Evolutionary conservation across 768 basidiomycete species (phyloP).

Genomic region (Jaapia argillacea): DNA sequence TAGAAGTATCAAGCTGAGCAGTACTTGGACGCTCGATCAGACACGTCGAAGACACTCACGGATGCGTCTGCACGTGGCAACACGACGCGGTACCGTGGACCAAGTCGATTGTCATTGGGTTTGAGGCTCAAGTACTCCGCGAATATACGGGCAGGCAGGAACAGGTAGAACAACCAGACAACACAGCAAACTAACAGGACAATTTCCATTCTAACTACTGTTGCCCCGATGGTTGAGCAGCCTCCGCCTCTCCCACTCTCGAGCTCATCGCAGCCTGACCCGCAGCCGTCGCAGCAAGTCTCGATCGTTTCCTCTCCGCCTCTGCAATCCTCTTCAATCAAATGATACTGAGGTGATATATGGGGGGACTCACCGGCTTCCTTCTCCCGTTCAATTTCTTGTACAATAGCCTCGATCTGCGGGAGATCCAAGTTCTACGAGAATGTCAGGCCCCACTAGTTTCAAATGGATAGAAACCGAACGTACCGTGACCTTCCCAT

Average conservation of each 20-base stretch:
- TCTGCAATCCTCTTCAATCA: slow-evolving; percentile 35
- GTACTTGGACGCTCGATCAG: too few species aligned
- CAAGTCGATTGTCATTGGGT: too few species aligned
- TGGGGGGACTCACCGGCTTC: slow-evolving; percentile 60
- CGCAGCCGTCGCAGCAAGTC: slow-evolving; percentile 86
- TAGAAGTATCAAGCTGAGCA: too few species aligned
- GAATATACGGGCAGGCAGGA: too few species aligned
- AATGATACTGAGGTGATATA: neutral
- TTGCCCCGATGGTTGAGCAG: slow-evolving; percentile 20
- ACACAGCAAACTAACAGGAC: too few species aligned
- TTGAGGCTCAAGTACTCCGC: too few species aligned
- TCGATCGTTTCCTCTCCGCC: slow-evolving; percentile 87
- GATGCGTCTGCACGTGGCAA: too few species aligned
- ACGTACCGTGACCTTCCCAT: slow-evolving; percentile 82
- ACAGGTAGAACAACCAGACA: too few species aligned
- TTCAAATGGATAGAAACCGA: neutral
- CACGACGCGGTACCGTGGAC: too few species aligned
- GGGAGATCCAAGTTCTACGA: slow-evolving; percentile 71
- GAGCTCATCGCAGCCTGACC: slow-evolving; percentile 82
- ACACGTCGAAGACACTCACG: too few species aligned
- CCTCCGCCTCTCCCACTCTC: slow-evolving; percentile 30
- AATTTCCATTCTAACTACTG: too few species aligned
- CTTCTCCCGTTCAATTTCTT: slow-evolving; percentile 94
- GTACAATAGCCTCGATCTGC: slow-evolving; percentile 88
- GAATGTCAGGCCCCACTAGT: neutral